Percentiles rank a stretch among this genome's conserved stretches.
Evolutionary conservation across 768 basidiomycete species (phyloP).

Genomic region (Lactarius deliciosus): DNA sequence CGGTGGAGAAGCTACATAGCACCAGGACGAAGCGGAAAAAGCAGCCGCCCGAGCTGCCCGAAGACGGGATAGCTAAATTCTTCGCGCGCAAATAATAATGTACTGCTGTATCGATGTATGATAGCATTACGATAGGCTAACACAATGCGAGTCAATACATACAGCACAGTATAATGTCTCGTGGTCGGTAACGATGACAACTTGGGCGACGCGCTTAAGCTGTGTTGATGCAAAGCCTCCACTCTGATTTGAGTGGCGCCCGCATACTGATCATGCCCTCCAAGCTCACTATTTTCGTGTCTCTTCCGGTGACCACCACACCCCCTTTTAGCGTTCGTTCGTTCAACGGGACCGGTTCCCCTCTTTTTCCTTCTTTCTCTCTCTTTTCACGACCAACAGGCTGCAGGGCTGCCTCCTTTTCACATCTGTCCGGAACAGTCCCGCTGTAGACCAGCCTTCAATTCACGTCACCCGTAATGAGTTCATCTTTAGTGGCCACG

Average conservation of each 20-base stretch:
- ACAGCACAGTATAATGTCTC: not conserved
- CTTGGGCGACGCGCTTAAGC: not conserved
- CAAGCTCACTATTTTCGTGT: slow-evolving; percentile 2
- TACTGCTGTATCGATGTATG: no score
- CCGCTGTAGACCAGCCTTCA: slow-evolving; percentile 25
- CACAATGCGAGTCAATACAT: not conserved
- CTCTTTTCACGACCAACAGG: slow-evolving; percentile 35
- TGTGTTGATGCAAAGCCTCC: not conserved
- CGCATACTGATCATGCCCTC: not conserved
- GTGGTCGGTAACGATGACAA: slow-evolving; percentile 13
- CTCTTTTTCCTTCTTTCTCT: slow-evolving; percentile 24
- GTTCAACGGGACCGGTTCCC: slow-evolving; percentile 27
- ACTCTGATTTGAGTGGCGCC: slow-evolving; percentile 6
- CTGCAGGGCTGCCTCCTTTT: slow-evolving; percentile 37
- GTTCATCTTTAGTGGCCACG: not conserved
- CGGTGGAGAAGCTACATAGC: slow-evolving; percentile 28
- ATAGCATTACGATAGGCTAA: not conserved
- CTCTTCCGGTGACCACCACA: slow-evolving; percentile 15
- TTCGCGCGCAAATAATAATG: slow-evolving; percentile 35
- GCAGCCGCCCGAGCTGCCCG: slow-evolving; percentile 22
- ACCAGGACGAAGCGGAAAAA: slow-evolving; percentile 35
- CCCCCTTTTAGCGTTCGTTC: slow-evolving; percentile 10
- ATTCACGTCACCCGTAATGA: slow-evolving; percentile 6
- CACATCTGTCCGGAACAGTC: slow-evolving; percentile 34
- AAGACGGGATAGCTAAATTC: slow-evolving; percentile 49